Evolutionary conservation across 768 basidiomycete species (phyloP).

Genomic region (Phlebiopsis flavidoalba): DNA sequence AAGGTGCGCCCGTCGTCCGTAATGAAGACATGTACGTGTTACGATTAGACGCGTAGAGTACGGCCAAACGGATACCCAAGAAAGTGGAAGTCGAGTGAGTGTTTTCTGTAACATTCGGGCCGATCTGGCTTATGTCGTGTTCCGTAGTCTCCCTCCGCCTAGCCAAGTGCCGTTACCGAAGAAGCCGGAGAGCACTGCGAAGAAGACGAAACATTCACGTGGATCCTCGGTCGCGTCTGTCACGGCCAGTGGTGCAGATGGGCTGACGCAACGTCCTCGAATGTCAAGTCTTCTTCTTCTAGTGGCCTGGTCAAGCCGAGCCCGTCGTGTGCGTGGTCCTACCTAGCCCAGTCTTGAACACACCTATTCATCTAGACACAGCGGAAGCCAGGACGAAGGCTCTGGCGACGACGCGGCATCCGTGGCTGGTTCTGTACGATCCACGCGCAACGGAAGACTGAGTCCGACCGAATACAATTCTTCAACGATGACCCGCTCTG

Average conservation of each 20-base stretch:
- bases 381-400: conserved; percentile 24
- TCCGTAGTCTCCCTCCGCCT: conserved; percentile 4
- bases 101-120: neutral
- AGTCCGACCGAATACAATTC: conserved; percentile 58
- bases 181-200: conserved; percentile 21
- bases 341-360: neutral
- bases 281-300: neutral
- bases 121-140: conserved; percentile 3
- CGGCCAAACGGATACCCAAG: conserved; percentile 19
- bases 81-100: conserved; percentile 31
- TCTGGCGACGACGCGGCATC: conserved; percentile 43
- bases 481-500: conserved; percentile 60
- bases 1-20: neutral
- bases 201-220: conserved; percentile 18
- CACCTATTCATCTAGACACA: conserved; percentile 4
- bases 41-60: neutral
- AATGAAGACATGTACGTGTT: too few species aligned
- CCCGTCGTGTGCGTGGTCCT: neutral
- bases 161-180: conserved; percentile 9
- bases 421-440: conserved; percentile 46
- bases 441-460: conserved; percentile 46
- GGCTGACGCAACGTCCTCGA: neutral
- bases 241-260: conserved; percentile 11
- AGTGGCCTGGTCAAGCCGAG: neutral
- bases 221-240: conserved; percentile 16